Conservation (phyloP, 805 yeast genomes). For the Scheffersomyces coipomensis region DNA sequence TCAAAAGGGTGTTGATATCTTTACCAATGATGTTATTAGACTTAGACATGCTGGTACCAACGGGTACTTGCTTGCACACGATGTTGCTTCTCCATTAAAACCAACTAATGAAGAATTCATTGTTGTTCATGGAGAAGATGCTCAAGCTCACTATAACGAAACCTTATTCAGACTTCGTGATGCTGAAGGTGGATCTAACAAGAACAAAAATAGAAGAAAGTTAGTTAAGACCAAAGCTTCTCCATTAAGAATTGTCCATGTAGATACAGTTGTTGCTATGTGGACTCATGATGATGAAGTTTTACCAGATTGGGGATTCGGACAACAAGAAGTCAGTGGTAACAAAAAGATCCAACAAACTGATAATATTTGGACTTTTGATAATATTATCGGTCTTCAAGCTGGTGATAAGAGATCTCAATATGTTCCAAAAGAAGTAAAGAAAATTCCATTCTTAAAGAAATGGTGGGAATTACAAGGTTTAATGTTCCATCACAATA, state of each 20-base stretch:
- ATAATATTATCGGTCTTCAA: slow-evolving; percentile 58
- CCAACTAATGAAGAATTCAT: slow-evolving; percentile 96
- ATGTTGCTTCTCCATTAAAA: slow-evolving; percentile 90
- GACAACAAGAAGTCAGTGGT: slow-evolving; percentile 93
- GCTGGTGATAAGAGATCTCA: slow-evolving; percentile 55
- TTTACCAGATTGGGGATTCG: slow-evolving; percentile 94
- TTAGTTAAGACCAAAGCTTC: slow-evolving; percentile 69
- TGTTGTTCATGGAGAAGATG: slow-evolving; percentile 61
- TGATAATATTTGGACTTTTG: slow-evolving; percentile 75
- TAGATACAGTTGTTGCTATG: slow-evolving; percentile 85
- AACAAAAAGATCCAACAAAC: slow-evolving; percentile 73
- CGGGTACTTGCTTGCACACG: slow-evolving; percentile 82
- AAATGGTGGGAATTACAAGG: slow-evolving; percentile 90
- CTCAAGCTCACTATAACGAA: slow-evolving; percentile 56
- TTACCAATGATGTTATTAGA: slow-evolving; percentile 73
- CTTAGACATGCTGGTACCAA: slow-evolving; percentile 79
- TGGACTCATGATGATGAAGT: slow-evolving; percentile 85
- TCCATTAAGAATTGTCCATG: slow-evolving; percentile 70
- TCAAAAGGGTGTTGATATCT: slow-evolving; percentile 49
- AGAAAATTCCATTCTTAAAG: slow-evolving; percentile 65
- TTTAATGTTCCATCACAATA: slow-evolving; percentile 90
- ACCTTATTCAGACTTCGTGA: slow-evolving; percentile 74
- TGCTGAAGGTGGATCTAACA: slow-evolving; percentile 33
- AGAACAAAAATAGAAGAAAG: slow-evolving; percentile 46
- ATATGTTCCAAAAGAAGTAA: slow-evolving; percentile 65